Evolutionary conservation across 1,284 basidiomycete genomes (phyloP), one percentile per base, ranked within the genome.

Genomic region (Heliocybe sulcata): DNA sequence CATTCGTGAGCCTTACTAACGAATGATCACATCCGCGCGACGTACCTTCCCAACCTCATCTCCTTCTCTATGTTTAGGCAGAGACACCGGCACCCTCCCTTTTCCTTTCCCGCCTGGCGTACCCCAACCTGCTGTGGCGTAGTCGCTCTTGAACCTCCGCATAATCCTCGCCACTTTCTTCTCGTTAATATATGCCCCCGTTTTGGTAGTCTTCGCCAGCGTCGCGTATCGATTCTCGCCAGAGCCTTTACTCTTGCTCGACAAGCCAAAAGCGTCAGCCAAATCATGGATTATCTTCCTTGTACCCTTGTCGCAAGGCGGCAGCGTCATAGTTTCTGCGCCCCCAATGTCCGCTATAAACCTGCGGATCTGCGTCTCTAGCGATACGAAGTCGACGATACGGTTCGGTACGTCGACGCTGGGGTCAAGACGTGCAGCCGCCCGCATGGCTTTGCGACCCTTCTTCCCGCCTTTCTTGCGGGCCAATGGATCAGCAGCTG

Each of bases 211-310:
- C 75, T 87, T 88, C 51, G 66, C 74, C 63, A 95, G 69, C 48
- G 84, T 87, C 31, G 85, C 90, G 67, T 82, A 84, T 56, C 93
- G 72, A 45, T 63, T 64, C 16, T 69, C 67, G 0, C 85, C 92
- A 10, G 76, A 73, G 0, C 92, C 92, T 58, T 85, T 83, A 63
- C 89, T 92, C 60, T 77, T 65, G 57, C 88, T 92, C 71, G 86
- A 88, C 66, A 97, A 59, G 22, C 77, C 78, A 67, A 94, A 95
- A 54, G 81, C 83, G 6, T 68, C 59, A 12, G 92, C 92, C 59
- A 95, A 70, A 64, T 91, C 80, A 64, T 97, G 94, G 0, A 94
- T 77, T 54, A 73, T 73, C 70, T 81, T 84, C 59, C 93, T 76
- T 54, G 77, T 80, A 55, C 74, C 74, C 69, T 89, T 92, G 60